phyloP scores from a whole-genome alignment of 805 yeast species.

The Candida methanosorbosa region DNA sequence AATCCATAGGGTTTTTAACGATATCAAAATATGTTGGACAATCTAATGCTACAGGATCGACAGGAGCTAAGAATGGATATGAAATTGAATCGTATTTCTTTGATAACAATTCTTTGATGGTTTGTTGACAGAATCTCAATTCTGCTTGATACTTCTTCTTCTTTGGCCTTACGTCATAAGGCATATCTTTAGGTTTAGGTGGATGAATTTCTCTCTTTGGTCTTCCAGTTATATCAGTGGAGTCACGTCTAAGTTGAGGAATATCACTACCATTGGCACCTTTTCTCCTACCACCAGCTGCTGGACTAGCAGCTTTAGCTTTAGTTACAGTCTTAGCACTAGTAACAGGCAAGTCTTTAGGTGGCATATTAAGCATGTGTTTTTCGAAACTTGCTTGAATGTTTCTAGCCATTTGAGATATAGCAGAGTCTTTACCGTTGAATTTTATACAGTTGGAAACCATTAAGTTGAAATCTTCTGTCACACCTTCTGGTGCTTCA shows the following conservation, averaged over 20 bases:
- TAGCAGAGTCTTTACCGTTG: constrained; percentile 77
- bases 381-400: constrained; percentile 89
- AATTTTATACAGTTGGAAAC: constrained; percentile 74
- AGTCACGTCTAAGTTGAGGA: constrained; percentile 67
- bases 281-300: constrained; percentile 21
- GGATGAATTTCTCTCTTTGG: constrained; percentile 97
- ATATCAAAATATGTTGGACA: constrained; percentile 85
- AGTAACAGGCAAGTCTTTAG: constrained; percentile 40
- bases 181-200: constrained; percentile 89
- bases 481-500: constrained; percentile 57
- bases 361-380: constrained; percentile 87
- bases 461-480: constrained; percentile 76
- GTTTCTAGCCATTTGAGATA: constrained; percentile 86
- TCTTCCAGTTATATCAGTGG: constrained; percentile 69
- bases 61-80: constrained; percentile 89
- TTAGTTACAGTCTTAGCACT: constrained; percentile 7
- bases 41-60: constrained; percentile 88
- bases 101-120: constrained; percentile 70
- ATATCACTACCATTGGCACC: constrained; percentile 36
- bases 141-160: constrained; percentile 89
- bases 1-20: constrained; percentile 91
- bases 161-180: constrained; percentile 84
- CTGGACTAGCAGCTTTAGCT: constrained; percentile 10
- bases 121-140: constrained; percentile 74
- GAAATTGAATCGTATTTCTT: constrained; percentile 81